Conservation (phyloP, 148 eudicot species). For the Cornus florida region DNA sequence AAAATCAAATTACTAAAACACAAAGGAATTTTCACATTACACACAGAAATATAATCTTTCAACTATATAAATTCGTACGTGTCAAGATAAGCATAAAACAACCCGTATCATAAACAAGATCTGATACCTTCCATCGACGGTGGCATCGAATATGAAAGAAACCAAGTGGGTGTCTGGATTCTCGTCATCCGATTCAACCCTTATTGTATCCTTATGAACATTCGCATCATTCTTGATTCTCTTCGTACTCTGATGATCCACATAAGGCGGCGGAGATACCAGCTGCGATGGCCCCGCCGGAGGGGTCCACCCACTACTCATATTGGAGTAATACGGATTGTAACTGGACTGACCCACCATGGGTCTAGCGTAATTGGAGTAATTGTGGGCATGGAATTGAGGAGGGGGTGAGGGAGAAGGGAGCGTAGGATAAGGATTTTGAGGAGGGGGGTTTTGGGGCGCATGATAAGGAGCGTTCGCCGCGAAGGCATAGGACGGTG, state of each 20-base stretch:
- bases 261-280: conserved; percentile 29
- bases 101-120: background rate
- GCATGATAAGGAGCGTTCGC: conserved; percentile 5
- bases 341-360: background rate
- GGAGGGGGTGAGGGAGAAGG: conserved; percentile 17
- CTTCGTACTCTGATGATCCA: conserved; percentile 49
- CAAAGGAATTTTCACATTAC: background rate
- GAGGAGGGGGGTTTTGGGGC: background rate
- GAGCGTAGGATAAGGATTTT: conserved; percentile 3
- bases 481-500: conserved; percentile 8
- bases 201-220: conserved; percentile 48
- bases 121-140: conserved; percentile 47
- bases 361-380: conserved; percentile 12
- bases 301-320: conserved; percentile 26
- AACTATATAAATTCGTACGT: no score
- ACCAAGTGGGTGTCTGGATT: conserved; percentile 35
- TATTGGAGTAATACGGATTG: conserved; percentile 4
- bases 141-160: conserved; percentile 50
- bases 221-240: conserved; percentile 54
- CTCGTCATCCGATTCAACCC: conserved; percentile 37
- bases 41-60: background rate
- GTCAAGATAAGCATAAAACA: background rate
- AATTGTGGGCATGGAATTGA: conserved; percentile 6
- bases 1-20: background rate
- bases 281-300: conserved; percentile 16